A percentile compares a stretch with the other conserved stretches of the same genome.
Conservation (phyloP, 805 yeast genomes). For the Lipomyces starkeyi region DNA sequence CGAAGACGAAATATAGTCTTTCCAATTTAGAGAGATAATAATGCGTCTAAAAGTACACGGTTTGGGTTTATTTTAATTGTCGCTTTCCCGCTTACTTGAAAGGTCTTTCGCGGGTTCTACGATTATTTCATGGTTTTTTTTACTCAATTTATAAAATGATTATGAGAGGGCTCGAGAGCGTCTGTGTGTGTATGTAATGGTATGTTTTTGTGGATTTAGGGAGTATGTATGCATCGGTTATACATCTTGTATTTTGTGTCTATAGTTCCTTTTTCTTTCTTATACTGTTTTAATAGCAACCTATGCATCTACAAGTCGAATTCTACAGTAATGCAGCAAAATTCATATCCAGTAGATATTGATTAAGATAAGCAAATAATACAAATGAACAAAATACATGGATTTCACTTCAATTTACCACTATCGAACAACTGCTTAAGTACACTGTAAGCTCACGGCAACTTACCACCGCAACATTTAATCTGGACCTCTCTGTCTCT, state of each 20-base stretch:
- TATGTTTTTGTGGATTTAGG: neutral
- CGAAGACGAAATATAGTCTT: slow-evolving; percentile 48
- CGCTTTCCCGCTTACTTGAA: neutral
- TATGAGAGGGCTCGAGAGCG: neutral
- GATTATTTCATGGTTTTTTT: neutral
- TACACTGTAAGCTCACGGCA: neutral
- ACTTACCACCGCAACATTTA: neutral
- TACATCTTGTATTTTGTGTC: slow-evolving; percentile 4
- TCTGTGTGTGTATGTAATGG: neutral
- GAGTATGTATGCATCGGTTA: neutral
- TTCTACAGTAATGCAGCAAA: neutral
- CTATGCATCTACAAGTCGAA: neutral
- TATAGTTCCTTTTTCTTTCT: neutral
- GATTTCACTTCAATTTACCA: neutral
- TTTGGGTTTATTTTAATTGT: neutral
- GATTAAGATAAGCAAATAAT: neutral
- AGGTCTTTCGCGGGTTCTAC: neutral
- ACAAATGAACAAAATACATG: neutral
- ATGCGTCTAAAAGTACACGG: neutral
- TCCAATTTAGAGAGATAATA: neutral
- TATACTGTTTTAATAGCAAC: neutral
- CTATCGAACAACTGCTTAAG: neutral
- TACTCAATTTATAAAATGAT: neutral
- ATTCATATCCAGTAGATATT: neutral
- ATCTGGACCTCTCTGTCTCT: slow-evolving; percentile 28